Evolutionary conservation across 805 yeast genomes (phyloP).

Genomic region (Brettanomyces naardenensis): DNA sequence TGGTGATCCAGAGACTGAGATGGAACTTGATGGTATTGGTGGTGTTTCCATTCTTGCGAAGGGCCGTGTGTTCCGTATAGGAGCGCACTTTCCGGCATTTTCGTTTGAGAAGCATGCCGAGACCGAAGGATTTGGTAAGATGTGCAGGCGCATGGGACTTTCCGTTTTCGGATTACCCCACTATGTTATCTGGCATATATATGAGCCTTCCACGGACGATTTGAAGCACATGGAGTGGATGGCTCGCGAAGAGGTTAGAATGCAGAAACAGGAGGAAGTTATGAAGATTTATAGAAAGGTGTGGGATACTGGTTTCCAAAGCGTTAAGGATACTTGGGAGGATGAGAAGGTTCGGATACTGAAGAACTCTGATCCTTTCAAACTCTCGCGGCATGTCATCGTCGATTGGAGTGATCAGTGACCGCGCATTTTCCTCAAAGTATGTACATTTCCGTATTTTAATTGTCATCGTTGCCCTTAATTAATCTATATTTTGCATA

Average conservation of each 20-base stretch:
- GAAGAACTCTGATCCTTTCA: constrained; percentile 65
- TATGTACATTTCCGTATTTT: too few species aligned
- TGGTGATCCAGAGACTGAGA: constrained; percentile 89
- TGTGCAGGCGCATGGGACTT: constrained; percentile 80
- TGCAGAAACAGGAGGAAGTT: constrained; percentile 52
- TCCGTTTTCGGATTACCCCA: constrained; percentile 87
- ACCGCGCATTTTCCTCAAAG: too few species aligned
- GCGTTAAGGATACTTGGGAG: constrained; percentile 66
- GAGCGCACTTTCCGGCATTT: constrained; percentile 95
- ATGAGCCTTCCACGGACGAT: constrained; percentile 93
- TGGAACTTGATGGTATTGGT: constrained; percentile 94
- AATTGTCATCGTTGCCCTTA: too few species aligned
- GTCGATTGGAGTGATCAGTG: constrained; percentile 54
- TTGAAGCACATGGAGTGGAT: constrained; percentile 77
- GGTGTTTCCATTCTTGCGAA: constrained; percentile 90
- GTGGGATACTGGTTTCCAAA: constrained; percentile 74
- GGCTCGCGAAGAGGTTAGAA: constrained; percentile 71
- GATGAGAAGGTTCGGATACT: constrained; percentile 62
- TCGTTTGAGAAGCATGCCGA: constrained; percentile 95
- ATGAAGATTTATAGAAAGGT: constrained; percentile 59
- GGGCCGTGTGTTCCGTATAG: constrained; percentile 78
- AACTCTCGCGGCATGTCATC: constrained; percentile 33
- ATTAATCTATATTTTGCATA: too few species aligned
- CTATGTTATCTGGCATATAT: constrained; percentile 93
- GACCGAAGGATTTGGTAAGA: constrained; percentile 93